Base-by-base conservation (phyloP, 2,329 filamentous ascomycete genomes). In the Fusarium veterinarium region DNA sequence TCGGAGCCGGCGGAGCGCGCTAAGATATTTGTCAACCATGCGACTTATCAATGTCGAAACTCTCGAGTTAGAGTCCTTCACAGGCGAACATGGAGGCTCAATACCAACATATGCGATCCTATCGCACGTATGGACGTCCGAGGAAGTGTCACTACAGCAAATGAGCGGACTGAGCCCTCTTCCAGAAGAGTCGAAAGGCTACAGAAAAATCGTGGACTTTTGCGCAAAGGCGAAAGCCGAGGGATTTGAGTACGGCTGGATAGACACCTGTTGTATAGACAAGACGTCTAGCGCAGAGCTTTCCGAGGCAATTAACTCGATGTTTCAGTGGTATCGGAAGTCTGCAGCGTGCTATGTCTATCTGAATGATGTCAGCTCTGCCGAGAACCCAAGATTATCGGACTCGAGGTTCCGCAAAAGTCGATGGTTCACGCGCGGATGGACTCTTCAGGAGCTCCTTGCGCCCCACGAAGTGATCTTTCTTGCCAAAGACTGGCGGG, bases 241-340 rank as follows among this genome's bases (percentile, higher is more conserved):
- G 56, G 65, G 65, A 42, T 68, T 68, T 45, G 57, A 64, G 14
- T 52, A 68, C n/a, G 65, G 42, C 1, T 68, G 65, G 65, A 30
- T 68, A 6, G 65, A 68, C 4, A 68, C 65, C 20, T 68, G 65
- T 8, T 69, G 65, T 1, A 68, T 68, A 33, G 65, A 68, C 38
- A 68, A 68, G 12, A 68, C 64, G 2, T 68, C 64, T 7, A 68
- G 65, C 7, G 65, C 65, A 7, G 65, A 68, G 25, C 30, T 68
- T 1, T 68, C 65, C 0, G 65, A 68, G 1, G 64, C 65, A 0
- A 68, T 68, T 4, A 68, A 68, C 23, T 69, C 64, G 0, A 68
- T 68, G 65, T 69, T 68, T 1, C 56, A 45, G 16, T 68, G 65
- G 65, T 68, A 68, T 14, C 23, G 57, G 3, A 28, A 41, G 1